Evolutionary conservation across 2,329 filamentous ascomycete species (phyloP), one percentile per base, ranked within the genome.

Genomic region (Colletotrichum sidae): DNA sequence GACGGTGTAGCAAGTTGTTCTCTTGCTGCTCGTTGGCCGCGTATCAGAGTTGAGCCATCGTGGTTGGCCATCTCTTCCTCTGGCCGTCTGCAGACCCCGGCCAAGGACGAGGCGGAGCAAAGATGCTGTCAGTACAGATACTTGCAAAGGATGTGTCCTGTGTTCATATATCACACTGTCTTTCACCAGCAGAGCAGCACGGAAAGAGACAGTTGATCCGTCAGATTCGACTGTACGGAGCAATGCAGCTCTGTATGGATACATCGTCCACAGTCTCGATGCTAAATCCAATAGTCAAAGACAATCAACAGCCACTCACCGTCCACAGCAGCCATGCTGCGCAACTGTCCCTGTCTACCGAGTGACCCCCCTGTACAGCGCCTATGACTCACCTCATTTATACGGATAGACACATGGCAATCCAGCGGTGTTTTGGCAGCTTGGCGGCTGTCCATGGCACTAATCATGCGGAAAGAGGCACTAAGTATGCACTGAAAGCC

Each of bases 331-430:
- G 46, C 58, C 25, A 25, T 25, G 25, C 25, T 25, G 25, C 25
- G 25, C 4, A 25, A 25, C 25, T 25, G 25, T 64, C 64, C 44
- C 39, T 52, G 41, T 42, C 55, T 44, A 37, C 49, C 41, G 49
- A 54, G 55, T 25, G 42, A 15, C 35, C 51, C 57, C 55, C 64
- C 46, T 65, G 64, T 55, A 55, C 17, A 67, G 70, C 72, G 70
- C 69, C 67, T 74, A 71, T 75, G 73, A 76, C 70, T 76, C 72
- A 75, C 69, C 70, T 76, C 72, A 75, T 69, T 70, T 72, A 71
- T n/a, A n/a, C n/a, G n/a, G n/a, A n/a, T 71, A 72, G 73, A 74
- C 72, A 74, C 71, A 72, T 73, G 70, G 73, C 69, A 69, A 25
- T 25, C 55, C 37, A 39, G 49, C 38, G 13, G 34, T 60, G 60